phyloP scores from a whole-genome alignment of 2,329 filamentous ascomycete species.

The Grosmannia huntii region DNA sequence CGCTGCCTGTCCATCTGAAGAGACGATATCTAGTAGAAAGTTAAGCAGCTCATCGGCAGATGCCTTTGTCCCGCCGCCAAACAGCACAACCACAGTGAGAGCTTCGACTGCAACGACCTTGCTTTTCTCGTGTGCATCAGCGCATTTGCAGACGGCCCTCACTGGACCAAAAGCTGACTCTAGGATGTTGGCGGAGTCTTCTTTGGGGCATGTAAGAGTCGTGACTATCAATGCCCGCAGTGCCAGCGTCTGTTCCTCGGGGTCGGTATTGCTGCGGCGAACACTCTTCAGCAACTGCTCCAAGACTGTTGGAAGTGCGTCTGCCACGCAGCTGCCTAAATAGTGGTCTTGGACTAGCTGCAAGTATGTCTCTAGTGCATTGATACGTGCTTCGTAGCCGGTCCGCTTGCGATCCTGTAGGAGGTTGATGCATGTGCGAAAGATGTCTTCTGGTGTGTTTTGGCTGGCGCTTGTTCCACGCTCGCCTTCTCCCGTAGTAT shows the following conservation, averaged over 20 bases:
- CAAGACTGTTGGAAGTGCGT: conserved; percentile 47
- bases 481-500: conserved; percentile 36
- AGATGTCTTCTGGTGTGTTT: conserved; percentile 23
- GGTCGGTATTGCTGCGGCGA: conserved; percentile 53
- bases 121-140: conserved; percentile 47
- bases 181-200: conserved; percentile 47
- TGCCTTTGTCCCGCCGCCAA: conserved; percentile 58
- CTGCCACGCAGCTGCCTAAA: conserved; percentile 48
- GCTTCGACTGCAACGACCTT: conserved; percentile 64
- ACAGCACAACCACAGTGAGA: conserved; percentile 59
- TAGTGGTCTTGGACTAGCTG: conserved; percentile 57
- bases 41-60: conserved; percentile 61
- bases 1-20: conserved; percentile 63
- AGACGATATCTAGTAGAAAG: conserved; percentile 63
- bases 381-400: conserved; percentile 57
- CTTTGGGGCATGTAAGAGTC: conserved; percentile 45
- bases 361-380: conserved; percentile 46
- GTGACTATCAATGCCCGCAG: conserved; percentile 62
- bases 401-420: conserved; percentile 66
- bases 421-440: conserved; percentile 55
- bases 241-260: conserved; percentile 55
- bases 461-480: conserved; percentile 33
- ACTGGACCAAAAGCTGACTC: conserved; percentile 45
- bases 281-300: conserved; percentile 57
- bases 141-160: conserved; percentile 52